Evolutionary conservation across 2,329 filamentous ascomycete species (phyloP).

Genomic region (Rugonectria rugulosa): DNA sequence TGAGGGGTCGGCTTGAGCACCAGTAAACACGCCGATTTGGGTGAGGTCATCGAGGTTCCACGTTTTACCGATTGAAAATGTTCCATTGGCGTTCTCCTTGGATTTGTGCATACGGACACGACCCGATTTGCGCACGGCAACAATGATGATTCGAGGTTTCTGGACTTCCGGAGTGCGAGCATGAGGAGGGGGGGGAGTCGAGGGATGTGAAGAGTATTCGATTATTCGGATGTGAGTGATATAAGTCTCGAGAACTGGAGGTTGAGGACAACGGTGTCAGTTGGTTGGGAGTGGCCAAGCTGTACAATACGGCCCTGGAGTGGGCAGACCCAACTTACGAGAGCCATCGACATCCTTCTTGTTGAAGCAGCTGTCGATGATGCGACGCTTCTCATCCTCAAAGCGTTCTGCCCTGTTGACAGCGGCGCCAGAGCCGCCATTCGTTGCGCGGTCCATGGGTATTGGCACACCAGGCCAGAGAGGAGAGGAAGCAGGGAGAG

Average conservation of each 20-base stretch:
- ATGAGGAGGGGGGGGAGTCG: constrained; percentile 82
- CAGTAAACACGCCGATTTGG: constrained; percentile 82
- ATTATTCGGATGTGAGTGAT: constrained; percentile 95
- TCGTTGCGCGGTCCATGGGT: constrained; percentile 51
- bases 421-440: constrained; percentile 45
- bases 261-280: constrained; percentile 14
- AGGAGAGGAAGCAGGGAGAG: neutral
- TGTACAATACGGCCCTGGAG: neutral
- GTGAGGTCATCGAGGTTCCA: constrained; percentile 94
- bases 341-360: constrained; percentile 89
- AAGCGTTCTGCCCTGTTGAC: constrained; percentile 77
- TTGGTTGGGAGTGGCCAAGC: neutral
- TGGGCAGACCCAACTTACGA: constrained; percentile 62
- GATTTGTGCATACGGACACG: constrained; percentile 96
- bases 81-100: constrained; percentile 90
- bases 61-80: constrained; percentile 97
- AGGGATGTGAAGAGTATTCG: constrained; percentile 85
- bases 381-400: constrained; percentile 95
- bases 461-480: constrained; percentile 18
- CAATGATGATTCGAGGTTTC: constrained; percentile 90
- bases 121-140: constrained; percentile 91
- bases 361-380: constrained; percentile 92
- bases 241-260: constrained; percentile 76
- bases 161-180: constrained; percentile 75
- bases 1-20: constrained; percentile 63